phyloP scores from a whole-genome alignment of 768 basidiomycete species.

The Saitozyma podzolica region DNA sequence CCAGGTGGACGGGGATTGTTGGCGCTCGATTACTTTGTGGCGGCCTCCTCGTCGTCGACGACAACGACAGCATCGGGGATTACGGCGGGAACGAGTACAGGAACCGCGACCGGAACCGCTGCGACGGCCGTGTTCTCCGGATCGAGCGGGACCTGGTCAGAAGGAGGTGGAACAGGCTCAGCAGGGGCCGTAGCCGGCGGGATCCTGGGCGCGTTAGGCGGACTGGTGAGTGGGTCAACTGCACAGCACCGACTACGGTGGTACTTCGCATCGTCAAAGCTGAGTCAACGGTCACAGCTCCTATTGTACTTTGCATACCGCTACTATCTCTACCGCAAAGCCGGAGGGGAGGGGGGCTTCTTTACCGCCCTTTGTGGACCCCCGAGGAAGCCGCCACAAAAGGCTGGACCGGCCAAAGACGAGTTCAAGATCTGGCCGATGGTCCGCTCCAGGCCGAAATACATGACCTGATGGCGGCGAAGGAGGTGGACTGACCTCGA shows the following conservation, averaged over 20 bases:
- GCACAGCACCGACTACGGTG: no score
- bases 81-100: not conserved
- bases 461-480: constrained; percentile 15
- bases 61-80: not conserved
- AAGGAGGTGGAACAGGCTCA: not conserved
- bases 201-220: constrained; percentile 22
- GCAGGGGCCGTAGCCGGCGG: constrained; percentile 25
- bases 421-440: constrained; percentile 43
- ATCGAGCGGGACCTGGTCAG: not conserved
- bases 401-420: constrained; percentile 14
- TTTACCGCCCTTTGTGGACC: constrained; percentile 28
- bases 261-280: not conserved
- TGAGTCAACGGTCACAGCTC: constrained; percentile 11
- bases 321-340: constrained; percentile 28
- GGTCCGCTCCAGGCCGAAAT: constrained; percentile 36
- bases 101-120: constrained; percentile 1
- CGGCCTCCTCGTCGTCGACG: constrained; percentile 4
- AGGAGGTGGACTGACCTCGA: not conserved
- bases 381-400: constrained; percentile 6
- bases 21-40: constrained; percentile 39
- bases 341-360: constrained; percentile 34
- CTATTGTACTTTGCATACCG: constrained; percentile 26
- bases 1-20: constrained; percentile 28
- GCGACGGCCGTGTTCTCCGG: constrained; percentile 13
- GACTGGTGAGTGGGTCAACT: constrained; percentile 16